Evolutionary conservation across 192 early-diverging fungal species (phyloP), one percentile per base, ranked within the genome.

Genomic region (Rhizoclosmatium sp.): DNA sequence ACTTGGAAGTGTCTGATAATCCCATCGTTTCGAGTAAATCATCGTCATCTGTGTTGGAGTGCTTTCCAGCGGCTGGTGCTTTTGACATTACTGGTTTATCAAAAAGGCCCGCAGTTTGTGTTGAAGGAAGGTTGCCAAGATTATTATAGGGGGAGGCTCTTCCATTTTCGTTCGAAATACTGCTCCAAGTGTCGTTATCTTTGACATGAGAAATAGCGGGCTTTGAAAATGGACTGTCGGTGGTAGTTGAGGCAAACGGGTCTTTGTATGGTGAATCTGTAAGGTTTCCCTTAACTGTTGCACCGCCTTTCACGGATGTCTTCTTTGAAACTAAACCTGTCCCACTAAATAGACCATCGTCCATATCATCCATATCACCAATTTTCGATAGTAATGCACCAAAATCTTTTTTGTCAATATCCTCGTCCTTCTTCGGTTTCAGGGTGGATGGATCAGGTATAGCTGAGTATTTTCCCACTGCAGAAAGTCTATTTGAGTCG

Each of bases 291-390:
- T 65, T 65, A 14, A 41, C 19, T 19, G 4, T 14, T 3, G 68
- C 68, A 31, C 51, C 16, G 9, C 9, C 59, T 41, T 47, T 70
- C 16, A 19, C 10, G 16, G 71, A 42, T 49, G 71, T 9, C 46
- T 64, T 75, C 45, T 64, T 75, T 47, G n/a, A 39, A 10, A 71
- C 56, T 19, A 71, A 40, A 40, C 70, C 70, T 19, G 70, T 71
- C 7, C 23, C 39, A 19, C 46, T 45, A 59, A 75, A 75, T 42
- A 75, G 60, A n/a, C 73, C 73, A 45, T 64, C 45, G 46, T 75
- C 73, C 73, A 75, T 75, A 23, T 75, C 73, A 51, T 75, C 73
- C 73, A 75, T 75, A 47, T 75, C 60, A 4, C 59, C 73, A 12
- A 75, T 9, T 62, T 51, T 59, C 5, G 70, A 71, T 19, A 71